Evolutionary conservation across 2,329 filamentous ascomycete genomes (phyloP).

Genomic region (Verticillium isaacii): DNA sequence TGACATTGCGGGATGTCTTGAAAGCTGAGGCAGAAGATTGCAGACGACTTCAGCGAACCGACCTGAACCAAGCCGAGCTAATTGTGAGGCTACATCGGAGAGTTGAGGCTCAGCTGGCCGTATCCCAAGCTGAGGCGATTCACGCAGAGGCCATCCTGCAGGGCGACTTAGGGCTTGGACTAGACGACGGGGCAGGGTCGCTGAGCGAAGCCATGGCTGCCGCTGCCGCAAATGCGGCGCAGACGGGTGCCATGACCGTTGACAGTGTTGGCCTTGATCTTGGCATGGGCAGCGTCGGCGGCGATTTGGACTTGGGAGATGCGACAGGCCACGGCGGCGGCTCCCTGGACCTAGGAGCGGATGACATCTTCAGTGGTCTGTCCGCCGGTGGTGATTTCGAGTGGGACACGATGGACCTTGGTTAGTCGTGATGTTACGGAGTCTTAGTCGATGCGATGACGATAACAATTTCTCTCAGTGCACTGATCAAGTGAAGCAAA

Average conservation of each 20-base stretch:
- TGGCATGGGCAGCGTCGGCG: constrained; percentile 33
- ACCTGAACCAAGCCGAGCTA: constrained; percentile 54
- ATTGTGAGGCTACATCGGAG: constrained; percentile 58
- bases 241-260: constrained; percentile 32
- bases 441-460: background rate
- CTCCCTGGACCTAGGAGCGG: constrained; percentile 29
- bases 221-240: constrained; percentile 27
- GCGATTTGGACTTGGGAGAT: constrained; percentile 31
- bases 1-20: constrained; percentile 58
- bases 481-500: background rate
- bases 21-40: constrained; percentile 54
- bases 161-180: constrained; percentile 33
- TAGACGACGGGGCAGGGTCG: constrained; percentile 24
- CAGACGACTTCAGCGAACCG: constrained; percentile 49
- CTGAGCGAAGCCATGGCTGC: constrained; percentile 38
- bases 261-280: constrained; percentile 41
- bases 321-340: constrained; percentile 32
- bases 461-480: background rate
- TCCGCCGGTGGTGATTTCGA: constrained; percentile 39
- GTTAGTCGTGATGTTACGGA: background rate
- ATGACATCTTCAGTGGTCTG: constrained; percentile 32
- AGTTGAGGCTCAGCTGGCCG: constrained; percentile 60
- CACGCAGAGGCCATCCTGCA: constrained; percentile 37
- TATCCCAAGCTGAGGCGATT: constrained; percentile 25
- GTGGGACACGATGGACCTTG: constrained; percentile 31